Base-by-base conservation (phyloP, 768 basidiomycete genomes). In the Tricholoma bakamatsutake region DNA sequence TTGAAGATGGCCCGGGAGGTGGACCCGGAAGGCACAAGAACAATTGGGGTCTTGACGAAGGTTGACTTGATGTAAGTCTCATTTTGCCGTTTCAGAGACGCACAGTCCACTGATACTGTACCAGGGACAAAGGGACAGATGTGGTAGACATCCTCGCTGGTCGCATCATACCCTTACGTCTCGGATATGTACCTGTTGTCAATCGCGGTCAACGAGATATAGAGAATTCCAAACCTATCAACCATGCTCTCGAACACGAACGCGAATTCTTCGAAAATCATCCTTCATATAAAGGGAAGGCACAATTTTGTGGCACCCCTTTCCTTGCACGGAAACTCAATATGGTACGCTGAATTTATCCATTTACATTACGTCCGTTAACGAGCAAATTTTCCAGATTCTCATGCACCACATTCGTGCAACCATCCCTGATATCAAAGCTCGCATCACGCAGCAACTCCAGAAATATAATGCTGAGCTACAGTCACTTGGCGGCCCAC, bases 61-160 rank as follows among this genome's bases (percentile, higher is more conserved):
- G 90, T 98, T 51, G 97, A 99, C 71, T 77, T 99, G 60, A 99
- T 99, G 97, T 95, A 62, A 63, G 90, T 81, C 11, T 13, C 35
- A 7, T 27, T 31, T 24, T 56, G 17, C 30, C 30, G 17, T 33
- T 51, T 56, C 13, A 9, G 18, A 4, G 17, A 8, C 8, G 28
- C 6, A 52, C 37, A 60, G 21, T 51, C 57, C 40, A 59, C 28
- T 59, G n/a, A 45, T 35, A 21, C n/a, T 34, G 34, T 56, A 54
- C n/a, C 57, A 96, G 93, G 93, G 96, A 99, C 76, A 82, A 80
- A 65, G 97, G 97, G 53, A 98, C 96, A 5, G 96, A 99, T 69
- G 97, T 99, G 34, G 94, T 99, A 28, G 97, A 99, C 71, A 98
- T 99, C 68, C 84, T 99, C 48, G 97, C 97, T 4, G 96, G 97